phyloP scores from a whole-genome alignment of 2,329 filamentous ascomycete genomes.

The Pseudogymnoascus sp. region DNA sequence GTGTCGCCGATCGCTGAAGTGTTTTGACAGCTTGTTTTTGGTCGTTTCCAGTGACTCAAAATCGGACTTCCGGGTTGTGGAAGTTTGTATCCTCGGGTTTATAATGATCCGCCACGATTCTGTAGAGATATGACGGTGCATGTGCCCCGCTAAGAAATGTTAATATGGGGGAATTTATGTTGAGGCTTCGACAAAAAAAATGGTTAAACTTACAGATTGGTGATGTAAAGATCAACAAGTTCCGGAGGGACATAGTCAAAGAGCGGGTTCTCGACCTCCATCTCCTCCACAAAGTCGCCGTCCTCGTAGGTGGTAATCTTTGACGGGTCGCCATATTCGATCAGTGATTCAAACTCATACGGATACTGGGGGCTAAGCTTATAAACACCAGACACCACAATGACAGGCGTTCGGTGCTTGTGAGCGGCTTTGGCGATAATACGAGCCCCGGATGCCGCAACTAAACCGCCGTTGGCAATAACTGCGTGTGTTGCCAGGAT shows the following conservation, averaged over 20 bases:
- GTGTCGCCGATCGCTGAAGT: neutral
- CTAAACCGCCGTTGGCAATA: slow-evolving; percentile 77
- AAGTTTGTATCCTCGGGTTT: slow-evolving; percentile 64
- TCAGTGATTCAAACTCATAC: slow-evolving; percentile 70
- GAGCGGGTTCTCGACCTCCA: slow-evolving; percentile 70
- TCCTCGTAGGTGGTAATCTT: slow-evolving; percentile 72
- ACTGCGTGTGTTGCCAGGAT: slow-evolving; percentile 83
- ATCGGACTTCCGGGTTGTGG: slow-evolving; percentile 28
- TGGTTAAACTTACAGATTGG: slow-evolving; percentile 59
- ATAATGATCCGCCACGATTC: slow-evolving; percentile 69
- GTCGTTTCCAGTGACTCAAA: neutral
- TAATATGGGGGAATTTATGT: slow-evolving; percentile 20
- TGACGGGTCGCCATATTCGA: slow-evolving; percentile 79
- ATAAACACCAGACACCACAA: slow-evolving; percentile 86
- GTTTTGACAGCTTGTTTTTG: neutral
- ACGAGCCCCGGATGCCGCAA: slow-evolving; percentile 76
- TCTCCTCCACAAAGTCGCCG: slow-evolving; percentile 67
- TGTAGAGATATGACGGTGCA: slow-evolving; percentile 64
- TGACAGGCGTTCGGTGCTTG: slow-evolving; percentile 73
- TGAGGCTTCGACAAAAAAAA: slow-evolving; percentile 24
- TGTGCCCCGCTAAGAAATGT: slow-evolving; percentile 43
- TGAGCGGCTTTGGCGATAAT: slow-evolving; percentile 80
- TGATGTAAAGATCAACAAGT: slow-evolving; percentile 73
- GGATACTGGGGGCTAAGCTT: slow-evolving; percentile 87
- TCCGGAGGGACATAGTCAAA: slow-evolving; percentile 78